A percentile compares a stretch with the other conserved stretches of the same genome.
These are phyloP conservation scores for Phytophthora fragariaefolia DNA, from an alignment of 352 stramenopile genomes.

Conservation along the genomic window DNA sequence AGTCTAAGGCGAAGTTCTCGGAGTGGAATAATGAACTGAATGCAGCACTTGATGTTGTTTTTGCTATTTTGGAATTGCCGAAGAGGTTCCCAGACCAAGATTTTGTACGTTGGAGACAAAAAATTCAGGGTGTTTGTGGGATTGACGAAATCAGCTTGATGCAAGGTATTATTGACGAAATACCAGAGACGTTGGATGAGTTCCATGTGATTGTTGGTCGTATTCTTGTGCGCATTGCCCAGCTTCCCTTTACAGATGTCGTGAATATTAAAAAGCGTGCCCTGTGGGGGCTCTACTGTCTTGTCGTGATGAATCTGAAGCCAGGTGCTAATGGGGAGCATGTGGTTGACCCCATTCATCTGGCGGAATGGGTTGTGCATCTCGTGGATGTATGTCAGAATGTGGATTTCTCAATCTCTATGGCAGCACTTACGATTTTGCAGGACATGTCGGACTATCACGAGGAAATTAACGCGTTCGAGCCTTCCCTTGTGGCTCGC, in stretches of 20 bases:
- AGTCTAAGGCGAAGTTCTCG: constrained; percentile 71
- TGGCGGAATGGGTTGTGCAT: constrained; percentile 83
- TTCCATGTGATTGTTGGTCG: constrained; percentile 79
- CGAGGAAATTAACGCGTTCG: constrained; percentile 68
- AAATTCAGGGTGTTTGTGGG: constrained; percentile 58
- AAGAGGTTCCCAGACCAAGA: constrained; percentile 79
- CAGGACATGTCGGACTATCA: constrained; percentile 85
- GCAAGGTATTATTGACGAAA: constrained; percentile 65
- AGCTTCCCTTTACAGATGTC: constrained; percentile 78
- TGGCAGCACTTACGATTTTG: constrained; percentile 77
- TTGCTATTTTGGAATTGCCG: constrained; percentile 74
- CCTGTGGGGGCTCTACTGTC: constrained; percentile 80
- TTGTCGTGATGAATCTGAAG: constrained; percentile 76
- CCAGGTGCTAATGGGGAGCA: constrained; percentile 33
- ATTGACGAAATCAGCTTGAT: constrained; percentile 41
- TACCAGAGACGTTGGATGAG: constrained; percentile 70
- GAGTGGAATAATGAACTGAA: constrained; percentile 87
- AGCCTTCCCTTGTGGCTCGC: constrained; percentile 71
- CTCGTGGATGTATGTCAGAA: constrained; percentile 84
- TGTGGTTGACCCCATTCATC: constrained; percentile 47
- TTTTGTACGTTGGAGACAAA: constrained; percentile 84
- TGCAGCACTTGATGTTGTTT: constrained; percentile 76
- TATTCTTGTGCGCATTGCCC: constrained; percentile 77
- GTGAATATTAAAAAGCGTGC: constrained; percentile 82
- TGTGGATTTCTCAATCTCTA: constrained; percentile 77